Evolutionary conservation across 1,139 yeast genomes (phyloP).

Genomic region (Schwanniomyces etchellsii): DNA sequence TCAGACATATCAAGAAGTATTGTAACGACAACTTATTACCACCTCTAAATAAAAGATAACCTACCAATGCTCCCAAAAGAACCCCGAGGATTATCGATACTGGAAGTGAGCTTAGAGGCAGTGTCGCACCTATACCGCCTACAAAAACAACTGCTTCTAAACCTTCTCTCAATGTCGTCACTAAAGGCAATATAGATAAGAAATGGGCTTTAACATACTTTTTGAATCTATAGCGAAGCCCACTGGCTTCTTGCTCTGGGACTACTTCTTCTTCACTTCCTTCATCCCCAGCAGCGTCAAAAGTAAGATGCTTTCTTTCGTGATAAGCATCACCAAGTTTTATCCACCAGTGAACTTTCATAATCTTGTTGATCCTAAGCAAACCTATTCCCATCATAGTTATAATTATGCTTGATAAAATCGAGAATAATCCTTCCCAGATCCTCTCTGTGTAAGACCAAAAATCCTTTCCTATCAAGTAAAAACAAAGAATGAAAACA

Average conservation of each 20-base stretch:
- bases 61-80: constrained; percentile 29
- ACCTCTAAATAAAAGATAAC: constrained; percentile 32
- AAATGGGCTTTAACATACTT: constrained; percentile 19
- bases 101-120: constrained; percentile 35
- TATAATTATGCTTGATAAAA: constrained; percentile 74
- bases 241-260: not conserved
- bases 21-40: constrained; percentile 40
- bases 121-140: constrained; percentile 42
- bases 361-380: constrained; percentile 68
- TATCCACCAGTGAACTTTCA: constrained; percentile 48
- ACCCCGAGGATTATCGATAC: constrained; percentile 33
- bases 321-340: constrained; percentile 38
- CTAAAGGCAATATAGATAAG: constrained; percentile 36
- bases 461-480: constrained; percentile 69
- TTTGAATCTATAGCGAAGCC: constrained; percentile 10
- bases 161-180: constrained; percentile 43
- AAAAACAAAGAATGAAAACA: constrained; percentile 69
- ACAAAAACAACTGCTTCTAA: constrained; percentile 44
- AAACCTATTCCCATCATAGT: constrained; percentile 87
- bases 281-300: constrained; percentile 7
- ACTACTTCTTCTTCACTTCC: constrained; percentile 6
- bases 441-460: constrained; percentile 81
- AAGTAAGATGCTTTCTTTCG: constrained; percentile 6
- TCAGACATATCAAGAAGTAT: constrained; percentile 34
- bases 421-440: constrained; percentile 89